Evolutionary conservation across 2,329 filamentous ascomycete species (phyloP).

Genomic region (Trichophyton schoenleinii): DNA sequence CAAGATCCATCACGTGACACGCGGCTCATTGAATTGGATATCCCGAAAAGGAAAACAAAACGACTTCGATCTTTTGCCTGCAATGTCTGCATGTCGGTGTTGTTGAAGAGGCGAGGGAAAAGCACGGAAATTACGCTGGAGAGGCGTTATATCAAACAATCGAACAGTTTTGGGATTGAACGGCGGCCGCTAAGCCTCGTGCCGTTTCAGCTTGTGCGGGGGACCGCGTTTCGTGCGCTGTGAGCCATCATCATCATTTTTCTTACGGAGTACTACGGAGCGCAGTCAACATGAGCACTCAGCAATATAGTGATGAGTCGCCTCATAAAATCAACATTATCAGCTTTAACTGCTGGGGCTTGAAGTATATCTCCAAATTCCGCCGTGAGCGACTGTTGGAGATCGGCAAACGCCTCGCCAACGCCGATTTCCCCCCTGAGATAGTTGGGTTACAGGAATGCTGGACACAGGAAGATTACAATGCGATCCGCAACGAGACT

Average conservation of each 20-base stretch:
- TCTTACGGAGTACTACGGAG: not conserved
- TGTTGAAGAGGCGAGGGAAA: no score
- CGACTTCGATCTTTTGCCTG: not conserved
- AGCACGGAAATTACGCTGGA: no score
- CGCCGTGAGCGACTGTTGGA: constrained; percentile 66
- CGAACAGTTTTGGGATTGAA: no score
- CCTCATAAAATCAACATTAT: constrained; percentile 59
- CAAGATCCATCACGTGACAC: not conserved
- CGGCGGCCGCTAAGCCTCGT: no score
- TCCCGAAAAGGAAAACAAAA: not conserved
- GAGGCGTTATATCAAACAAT: no score
- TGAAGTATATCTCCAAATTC: constrained; percentile 71
- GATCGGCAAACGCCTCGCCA: constrained; percentile 69
- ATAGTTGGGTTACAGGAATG: constrained; percentile 94
- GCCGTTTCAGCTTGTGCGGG: not conserved
- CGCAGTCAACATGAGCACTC: constrained; percentile 6
- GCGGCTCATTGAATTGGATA: not conserved
- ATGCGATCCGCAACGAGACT: constrained; percentile 61
- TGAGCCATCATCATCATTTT: not conserved
- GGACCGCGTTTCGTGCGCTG: not conserved
- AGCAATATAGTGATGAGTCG: constrained; percentile 12
- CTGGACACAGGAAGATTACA: constrained; percentile 78
- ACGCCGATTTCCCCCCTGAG: constrained; percentile 54
- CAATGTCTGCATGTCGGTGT: no score
- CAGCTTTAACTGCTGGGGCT: constrained; percentile 93